Evolutionary conservation across 2,329 filamentous ascomycete genomes (phyloP), one percentile per base, ranked within the genome.

Genomic region (Fusarium agapanthi): DNA sequence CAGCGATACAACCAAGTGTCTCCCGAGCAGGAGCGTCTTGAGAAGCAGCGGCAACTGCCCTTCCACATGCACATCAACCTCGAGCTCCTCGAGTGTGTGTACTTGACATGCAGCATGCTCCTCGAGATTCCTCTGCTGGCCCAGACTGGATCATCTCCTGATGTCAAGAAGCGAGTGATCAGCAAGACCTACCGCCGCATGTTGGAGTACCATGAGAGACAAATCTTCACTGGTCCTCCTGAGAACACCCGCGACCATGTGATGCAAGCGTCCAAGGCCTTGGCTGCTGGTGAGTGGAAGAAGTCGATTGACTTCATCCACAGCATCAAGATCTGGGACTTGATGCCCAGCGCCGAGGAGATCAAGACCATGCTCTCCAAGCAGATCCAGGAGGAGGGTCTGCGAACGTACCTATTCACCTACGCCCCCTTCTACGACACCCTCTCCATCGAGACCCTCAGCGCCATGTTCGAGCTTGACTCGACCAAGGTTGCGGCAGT

Each of bases 61-160:
- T 99, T 99, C 91, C 96, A 99, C 87, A 98, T 99, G 95, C 96
- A 99, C 89, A 99, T 99, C 88, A 99, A 99, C 88, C 89, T 99
- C 58, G 96, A 99, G 84, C 90, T 99, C 61, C 90, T 99, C 43
- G 96, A 99, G 86, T 98, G 96, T 80, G 95, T 98, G 71, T 99
- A 99, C 86, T 89, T 99, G 67, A 98, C 96, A 56, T 98, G 95
- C 87, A 98, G 95, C 85, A 99, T 99, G 96, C 92, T 99, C 75
- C 90, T 99, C 64, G 96, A 99, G 86, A 98, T 99, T 72, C 96
- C 96, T 68, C 91, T 98, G 51, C 91, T 99, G 76, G 97, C 96
- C 54, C 96, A 98, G 84, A 97, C 95, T 40, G 96, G 96, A 75
- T 98, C 95, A 13, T 96, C 95, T 28, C 97, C 96, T 18, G 96